Evolutionary conservation across 495 filamentous ascomycete genomes (phyloP).

Genomic region (Neurospora sp.): DNA sequence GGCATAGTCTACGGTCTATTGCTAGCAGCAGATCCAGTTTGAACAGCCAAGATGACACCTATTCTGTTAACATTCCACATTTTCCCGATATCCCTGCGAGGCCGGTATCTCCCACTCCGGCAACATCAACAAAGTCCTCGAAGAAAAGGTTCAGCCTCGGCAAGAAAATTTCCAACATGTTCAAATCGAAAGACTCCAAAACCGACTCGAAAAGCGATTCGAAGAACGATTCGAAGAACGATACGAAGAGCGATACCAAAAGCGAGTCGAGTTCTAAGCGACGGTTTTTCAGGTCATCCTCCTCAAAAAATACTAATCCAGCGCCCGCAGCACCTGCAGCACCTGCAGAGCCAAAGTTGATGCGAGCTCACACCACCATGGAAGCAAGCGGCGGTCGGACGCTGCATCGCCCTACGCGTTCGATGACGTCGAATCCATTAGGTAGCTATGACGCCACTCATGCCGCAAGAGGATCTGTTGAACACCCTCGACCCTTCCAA

Average conservation of each 20-base stretch:
- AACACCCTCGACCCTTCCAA: not conserved
- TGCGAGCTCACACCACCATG: not conserved
- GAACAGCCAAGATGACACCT: not conserved
- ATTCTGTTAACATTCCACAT: conserved; percentile 5
- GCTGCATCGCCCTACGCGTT: not conserved
- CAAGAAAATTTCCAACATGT: not conserved
- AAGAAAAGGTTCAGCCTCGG: not conserved
- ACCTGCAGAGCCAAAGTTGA: not conserved
- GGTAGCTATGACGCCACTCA: not conserved
- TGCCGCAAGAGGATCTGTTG: not conserved
- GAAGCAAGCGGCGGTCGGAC: not conserved
- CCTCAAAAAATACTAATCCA: not conserved
- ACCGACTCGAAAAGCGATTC: not conserved
- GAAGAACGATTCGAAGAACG: not conserved
- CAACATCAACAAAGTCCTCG: not conserved
- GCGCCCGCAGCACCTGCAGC: not conserved
- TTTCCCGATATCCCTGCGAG: conserved; percentile 10
- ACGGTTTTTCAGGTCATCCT: not conserved
- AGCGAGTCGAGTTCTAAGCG: not conserved
- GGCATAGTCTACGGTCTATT: not conserved
- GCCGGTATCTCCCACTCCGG: not conserved
- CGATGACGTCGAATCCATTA: not conserved
- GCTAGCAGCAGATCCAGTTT: not conserved
- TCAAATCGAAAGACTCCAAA: not conserved
- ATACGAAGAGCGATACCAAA: not conserved